Base-by-base conservation (phyloP, 1,139 yeast species). In the Pichia sp. region DNA sequence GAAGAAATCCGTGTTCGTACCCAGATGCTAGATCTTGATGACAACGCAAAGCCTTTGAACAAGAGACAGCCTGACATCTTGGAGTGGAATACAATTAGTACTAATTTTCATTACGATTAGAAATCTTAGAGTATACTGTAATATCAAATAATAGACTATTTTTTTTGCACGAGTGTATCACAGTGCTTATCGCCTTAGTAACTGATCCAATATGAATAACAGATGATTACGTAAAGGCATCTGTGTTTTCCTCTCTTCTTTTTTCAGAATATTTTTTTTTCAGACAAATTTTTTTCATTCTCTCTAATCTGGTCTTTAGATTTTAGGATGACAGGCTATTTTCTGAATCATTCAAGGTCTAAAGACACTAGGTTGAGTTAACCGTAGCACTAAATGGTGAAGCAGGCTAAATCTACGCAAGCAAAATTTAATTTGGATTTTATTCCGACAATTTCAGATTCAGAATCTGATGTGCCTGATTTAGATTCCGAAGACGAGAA, bases 391-490 rank as follows among this genome's bases (percentile, higher is more conserved):
- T 5, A 5, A 34, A 38, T 38, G 41, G 15, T 5, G 41, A 38
- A n/a, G 5, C 41, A n/a, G 8, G 16, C 4, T 13, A 38, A 38
- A 38, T 13, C 16, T 7, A 13, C 51, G n/a, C 13, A 32, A 31
- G 16, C 34, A 0, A 56, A 56, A 26, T 56, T 54, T 19, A 49
- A 42, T 45, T 43, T 49, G 16, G 73, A 82, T 64, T 81, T 82
- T 61, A 81, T 84, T 45, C 76, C 78, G 55, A 88, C 95, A n/a
- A 90, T 88, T 59, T 83, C 88, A 8, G 95, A 87, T 64, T 78
- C 79, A 52, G 88, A 83, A 61, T 77, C 80, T 32, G 80, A 77
- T 49, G 72, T 82, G 30, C 86, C 87, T 11, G 82, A 82, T 62
- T 70, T 62, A 47, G 64, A 62, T 45, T 80, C 55, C 55, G 88